phyloP scores from a whole-genome alignment of 1,284 basidiomycete species.

The Chiua sp. region DNA sequence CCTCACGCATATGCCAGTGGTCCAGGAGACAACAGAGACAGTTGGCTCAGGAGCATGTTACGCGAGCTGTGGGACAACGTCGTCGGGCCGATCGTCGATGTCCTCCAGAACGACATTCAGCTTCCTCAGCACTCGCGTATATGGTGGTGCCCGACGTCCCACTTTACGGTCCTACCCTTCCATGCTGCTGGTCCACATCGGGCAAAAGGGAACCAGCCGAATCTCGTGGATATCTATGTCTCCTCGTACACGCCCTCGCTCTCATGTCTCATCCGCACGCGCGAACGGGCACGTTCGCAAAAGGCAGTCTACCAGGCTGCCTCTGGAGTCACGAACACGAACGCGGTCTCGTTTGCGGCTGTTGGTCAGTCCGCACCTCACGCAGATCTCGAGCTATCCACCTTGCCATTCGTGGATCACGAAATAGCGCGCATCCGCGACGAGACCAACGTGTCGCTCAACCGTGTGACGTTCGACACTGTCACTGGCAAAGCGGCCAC shows the following conservation, averaged over 20 bases:
- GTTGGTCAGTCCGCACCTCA: not conserved
- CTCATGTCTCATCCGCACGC: not conserved
- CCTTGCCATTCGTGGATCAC: not conserved
- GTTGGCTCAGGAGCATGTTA: not conserved
- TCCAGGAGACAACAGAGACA: not conserved
- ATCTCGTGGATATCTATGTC: not conserved
- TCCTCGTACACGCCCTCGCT: slow-evolving; percentile 2
- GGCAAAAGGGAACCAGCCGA: no score
- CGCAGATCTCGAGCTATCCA: not conserved
- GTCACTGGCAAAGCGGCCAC: not conserved
- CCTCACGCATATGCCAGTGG: not conserved
- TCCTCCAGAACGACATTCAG: not conserved
- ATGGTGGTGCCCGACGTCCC: no score
- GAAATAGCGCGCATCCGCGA: not conserved
- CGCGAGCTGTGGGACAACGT: not conserved
- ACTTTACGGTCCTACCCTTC: no score
- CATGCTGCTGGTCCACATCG: no score
- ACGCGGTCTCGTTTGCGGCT: not conserved
- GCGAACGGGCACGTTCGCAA: not conserved
- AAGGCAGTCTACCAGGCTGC: not conserved
- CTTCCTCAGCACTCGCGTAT: not conserved
- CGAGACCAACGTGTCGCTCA: not conserved
- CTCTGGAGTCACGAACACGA: no score
- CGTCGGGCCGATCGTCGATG: not conserved
- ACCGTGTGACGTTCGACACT: not conserved